Evolutionary conservation across 2,329 filamentous ascomycete genomes (phyloP), one percentile per base, ranked within the genome.

Genomic region (Tolypocladium paradoxum): DNA sequence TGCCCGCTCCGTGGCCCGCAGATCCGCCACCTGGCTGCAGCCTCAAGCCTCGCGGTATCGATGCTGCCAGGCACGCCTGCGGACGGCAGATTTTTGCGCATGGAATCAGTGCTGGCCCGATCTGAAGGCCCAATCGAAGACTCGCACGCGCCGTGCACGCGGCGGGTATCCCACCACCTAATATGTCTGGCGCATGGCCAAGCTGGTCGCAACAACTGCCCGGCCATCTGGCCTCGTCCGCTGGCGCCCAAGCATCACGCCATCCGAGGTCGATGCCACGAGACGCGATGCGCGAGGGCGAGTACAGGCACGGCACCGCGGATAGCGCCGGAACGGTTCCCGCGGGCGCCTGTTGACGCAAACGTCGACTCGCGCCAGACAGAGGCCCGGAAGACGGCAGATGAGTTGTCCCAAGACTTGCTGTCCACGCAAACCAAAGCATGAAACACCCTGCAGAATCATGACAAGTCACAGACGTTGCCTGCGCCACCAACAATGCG

Each of bases 391-490:
- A 27, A 27, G 40, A 31, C 7, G 27, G 40, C 38, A 31, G 9
- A 20, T 9, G 43, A 31, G 18, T 31, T 20, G 27, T 27, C 43
- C 43, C 27, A n/a, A 12, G 43, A 12, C 24, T 46, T 24, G 16
- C 40, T 24, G 24, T 45, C 16, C 3, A 27, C 24, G 43, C 43
- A 46, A 43, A 24, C 38, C 38, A 55, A 54, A 55, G 61, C 58
- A 60, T 64, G 61, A 64, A 62, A 64, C 49, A 22, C 4, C 14
- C 57, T 60, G 51, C 58, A 59, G 58, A 57, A 56, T 55, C 57
- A 53, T 60, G 62, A 64, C 62, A 62, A 61, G 62, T 64, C 62
- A 31, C 43, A 64, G 43, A 60, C 56, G 56, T 61, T 60, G 57
- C 56, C 54, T 61, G 55, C 55, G 56, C 55, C 54, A 50, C 53